phyloP scores from a whole-genome alignment of 1,139 yeast species.

The Yamadazyma songkhlaensis region DNA sequence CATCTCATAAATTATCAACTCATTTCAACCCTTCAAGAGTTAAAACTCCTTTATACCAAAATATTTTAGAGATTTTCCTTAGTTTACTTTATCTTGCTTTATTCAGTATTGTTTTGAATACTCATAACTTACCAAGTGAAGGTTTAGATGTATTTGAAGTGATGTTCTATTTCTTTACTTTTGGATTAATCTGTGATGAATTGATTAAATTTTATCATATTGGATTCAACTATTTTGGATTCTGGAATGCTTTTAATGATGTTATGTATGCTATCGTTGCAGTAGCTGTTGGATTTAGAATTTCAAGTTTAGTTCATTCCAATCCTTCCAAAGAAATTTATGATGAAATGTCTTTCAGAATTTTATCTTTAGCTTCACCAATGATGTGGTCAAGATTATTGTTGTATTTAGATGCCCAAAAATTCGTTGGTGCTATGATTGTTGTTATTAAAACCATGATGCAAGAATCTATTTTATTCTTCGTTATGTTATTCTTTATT shows the following conservation, averaged over 20 bases:
- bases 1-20: constrained; percentile 51
- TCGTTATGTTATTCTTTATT: constrained; percentile 67
- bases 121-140: constrained; percentile 31
- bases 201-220: constrained; percentile 68
- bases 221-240: constrained; percentile 68
- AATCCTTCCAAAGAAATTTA: constrained; percentile 35
- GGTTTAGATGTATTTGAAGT: constrained; percentile 46
- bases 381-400: constrained; percentile 81
- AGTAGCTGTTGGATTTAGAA: constrained; percentile 55
- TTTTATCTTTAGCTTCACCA: constrained; percentile 81
- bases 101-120: constrained; percentile 65
- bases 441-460: constrained; percentile 83
- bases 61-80: constrained; percentile 63
- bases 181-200: constrained; percentile 69
- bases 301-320: constrained; percentile 39
- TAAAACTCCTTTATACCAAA: constrained; percentile 83
- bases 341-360: constrained; percentile 66
- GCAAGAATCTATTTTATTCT: constrained; percentile 80
- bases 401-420: constrained; percentile 72
- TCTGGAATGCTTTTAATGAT: constrained; percentile 81
- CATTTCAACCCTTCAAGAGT: constrained; percentile 84
- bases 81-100: constrained; percentile 62
- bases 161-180: constrained; percentile 61
- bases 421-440: constrained; percentile 85
- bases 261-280: constrained; percentile 56